phyloP scores from a whole-genome alignment of 257 asterid genomes.

The Scutellaria galericulata region DNA sequence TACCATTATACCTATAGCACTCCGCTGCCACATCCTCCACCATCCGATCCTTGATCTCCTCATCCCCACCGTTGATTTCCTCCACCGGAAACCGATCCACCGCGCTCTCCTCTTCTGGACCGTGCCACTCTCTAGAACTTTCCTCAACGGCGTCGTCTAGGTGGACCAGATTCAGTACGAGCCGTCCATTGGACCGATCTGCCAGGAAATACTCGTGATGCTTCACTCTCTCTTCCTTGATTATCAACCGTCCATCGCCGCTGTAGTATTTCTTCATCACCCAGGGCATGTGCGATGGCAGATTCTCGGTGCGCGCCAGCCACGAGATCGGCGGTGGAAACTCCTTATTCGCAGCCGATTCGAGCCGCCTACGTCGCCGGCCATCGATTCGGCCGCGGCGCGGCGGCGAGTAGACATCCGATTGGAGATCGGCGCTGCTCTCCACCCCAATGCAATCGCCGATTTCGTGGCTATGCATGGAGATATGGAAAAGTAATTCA shows the following conservation, averaged over 20 bases:
- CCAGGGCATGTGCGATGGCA: no score
- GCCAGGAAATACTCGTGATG: constrained; percentile 51
- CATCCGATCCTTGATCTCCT: constrained; percentile 13
- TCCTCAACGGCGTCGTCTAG: constrained; percentile 34
- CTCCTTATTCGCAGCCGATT: no score
- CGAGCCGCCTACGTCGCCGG: no score
- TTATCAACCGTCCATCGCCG: no score
- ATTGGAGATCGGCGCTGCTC: no score
- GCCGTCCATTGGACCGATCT: constrained; percentile 62
- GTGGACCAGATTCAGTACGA: constrained; percentile 58
- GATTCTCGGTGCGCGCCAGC: no score
- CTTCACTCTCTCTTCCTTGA: no score
- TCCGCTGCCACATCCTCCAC: constrained; percentile 38
- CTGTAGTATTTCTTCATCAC: no score
- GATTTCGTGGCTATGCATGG: constrained; percentile 45
- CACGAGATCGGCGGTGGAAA: no score
- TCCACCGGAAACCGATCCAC: not conserved
- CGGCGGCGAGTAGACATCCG: no score
- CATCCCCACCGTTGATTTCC: constrained; percentile 36
- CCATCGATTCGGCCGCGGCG: no score
- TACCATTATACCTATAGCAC: constrained; percentile 35
- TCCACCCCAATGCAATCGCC: no score
- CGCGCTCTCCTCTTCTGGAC: not conserved
- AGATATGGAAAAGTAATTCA: not conserved
- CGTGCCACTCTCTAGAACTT: not conserved